phyloP scores from a whole-genome alignment of 2,329 filamentous ascomycete species.

The Cercospora sojina region DNA sequence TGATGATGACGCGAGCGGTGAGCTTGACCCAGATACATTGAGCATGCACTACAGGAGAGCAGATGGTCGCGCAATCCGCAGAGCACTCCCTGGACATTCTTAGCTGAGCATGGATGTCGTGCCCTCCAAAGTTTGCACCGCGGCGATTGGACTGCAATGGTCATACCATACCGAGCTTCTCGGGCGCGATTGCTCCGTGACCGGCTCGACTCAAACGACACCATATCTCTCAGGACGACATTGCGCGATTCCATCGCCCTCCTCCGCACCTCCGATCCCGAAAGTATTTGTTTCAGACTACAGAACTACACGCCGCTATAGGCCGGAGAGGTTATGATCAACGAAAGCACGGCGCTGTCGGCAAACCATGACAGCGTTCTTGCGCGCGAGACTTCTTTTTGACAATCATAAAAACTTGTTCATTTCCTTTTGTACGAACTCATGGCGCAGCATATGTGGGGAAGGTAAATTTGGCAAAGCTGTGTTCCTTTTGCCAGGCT shows the following conservation, averaged over 20 bases:
- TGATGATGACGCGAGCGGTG: slow-evolving; percentile 28
- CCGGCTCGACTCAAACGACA: not conserved
- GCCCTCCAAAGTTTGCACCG: not conserved
- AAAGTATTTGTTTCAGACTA: not conserved
- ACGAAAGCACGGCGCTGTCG: slow-evolving; percentile 28
- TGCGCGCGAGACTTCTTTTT: slow-evolving; percentile 5
- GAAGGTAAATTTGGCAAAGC: not conserved
- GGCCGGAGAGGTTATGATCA: slow-evolving; percentile 12
- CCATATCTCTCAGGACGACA: not conserved
- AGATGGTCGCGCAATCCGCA: slow-evolving; percentile 41
- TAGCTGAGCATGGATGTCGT: not conserved
- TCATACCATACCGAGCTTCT: not conserved
- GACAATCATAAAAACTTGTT: not conserved
- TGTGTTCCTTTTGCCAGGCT: not conserved
- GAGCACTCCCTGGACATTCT: slow-evolving; percentile 29
- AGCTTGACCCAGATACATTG: slow-evolving; percentile 33
- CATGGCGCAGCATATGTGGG: slow-evolving; percentile 3
- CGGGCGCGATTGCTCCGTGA: not conserved
- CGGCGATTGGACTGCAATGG: not conserved
- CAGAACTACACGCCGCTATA: not conserved
- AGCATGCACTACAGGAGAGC: slow-evolving; percentile 50
- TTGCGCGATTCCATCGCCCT: not conserved
- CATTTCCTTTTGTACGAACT: not conserved
- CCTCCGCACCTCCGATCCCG: not conserved
- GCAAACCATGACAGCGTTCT: slow-evolving; percentile 23